Evolutionary conservation across 1,139 yeast species (phyloP), one percentile per base, ranked within the genome.

Genomic region (Candida albicans): DNA sequence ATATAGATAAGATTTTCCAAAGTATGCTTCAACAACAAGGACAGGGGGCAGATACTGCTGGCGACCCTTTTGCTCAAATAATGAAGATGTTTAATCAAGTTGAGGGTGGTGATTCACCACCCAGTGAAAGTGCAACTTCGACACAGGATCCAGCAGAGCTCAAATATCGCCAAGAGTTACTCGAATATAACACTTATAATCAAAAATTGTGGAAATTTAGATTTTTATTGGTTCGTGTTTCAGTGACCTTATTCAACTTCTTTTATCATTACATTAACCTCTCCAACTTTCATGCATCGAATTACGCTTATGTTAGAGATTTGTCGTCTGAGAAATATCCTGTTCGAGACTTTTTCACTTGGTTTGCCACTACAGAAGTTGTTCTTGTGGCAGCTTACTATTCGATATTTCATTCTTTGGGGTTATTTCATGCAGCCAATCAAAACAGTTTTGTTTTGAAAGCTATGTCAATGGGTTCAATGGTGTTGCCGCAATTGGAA

Each of bases 401-500:
- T 49, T 33, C 67, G 34, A 49, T 70, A 5, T 56, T 65, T 40
- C 48, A 62, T n/a, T 59, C 56, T 8, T 52, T 56, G 12, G 64
- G 61, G 11, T 57, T 62, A 15, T 56, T 64, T 37, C 52, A 59
- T 35, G 47, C 49, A 18, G 41, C 47, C 1, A 44, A 42, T 30
- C 42, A 42, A 35, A 65, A 62, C 47, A 66, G 59, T 47, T 42
- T 62, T 18, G 52, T 70, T 8, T 49, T 70, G 40, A 69, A 68
- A 45, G 52, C 59, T 8, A 44, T 70, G 14, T 57, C 65, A 9
- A 56, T 68, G 56, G 74, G 61, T 0, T 55, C 73, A 2, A 57
- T 67, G 61, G 58, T 71, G n/a, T 52, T 67, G 30, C 79, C 79
- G 0, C 64, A 59, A 43, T 52, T 70, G n/a, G 51, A 58, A 24